Evolutionary conservation across 148 eudicot species (phyloP), one percentile per base, ranked within the genome.

Genomic region (Polygonum aviculare): DNA sequence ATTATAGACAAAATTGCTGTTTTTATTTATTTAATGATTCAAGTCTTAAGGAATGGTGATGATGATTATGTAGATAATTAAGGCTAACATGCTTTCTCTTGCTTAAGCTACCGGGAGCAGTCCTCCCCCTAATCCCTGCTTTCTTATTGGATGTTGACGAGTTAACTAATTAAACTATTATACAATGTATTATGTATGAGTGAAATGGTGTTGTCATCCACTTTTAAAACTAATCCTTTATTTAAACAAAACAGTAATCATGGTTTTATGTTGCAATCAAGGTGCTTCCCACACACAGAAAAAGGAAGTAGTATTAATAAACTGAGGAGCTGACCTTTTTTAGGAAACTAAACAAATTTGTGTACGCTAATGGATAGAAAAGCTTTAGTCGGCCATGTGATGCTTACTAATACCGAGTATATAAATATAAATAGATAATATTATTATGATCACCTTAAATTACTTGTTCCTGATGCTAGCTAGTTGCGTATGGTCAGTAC

Each of bases 101-200:
- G 12, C 65, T 57, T 60, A 60, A 60, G 69, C 38, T 60, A 60
- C 38, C 38, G 31, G 14, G 69, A 60, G 38, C 69, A 9, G 26
- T 60, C 69, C 38, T 31, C 69, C 15, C 38, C 69, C 38, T 26
- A 36, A 22, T 60, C 12, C 38, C 9, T 22, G 5, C 69, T 60
- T 12, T 60, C 39, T 60, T 60, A 60, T 60, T 60, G 69, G 69
- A 60, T 60, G 16, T 26, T 60, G 69, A 60, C 31, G 38, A 60
- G 4, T 60, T 10, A 12, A 19, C 7, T n/a, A 16, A 26, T 26
- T 26, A 26, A 26, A 1, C 16, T 3, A 49, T 10, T 2, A 9
- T 50, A 11, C 6, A 41, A 50, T 52, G 7, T 16, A 22, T 12
- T 6, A 57, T 21, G 11, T 57, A 57, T 57, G 3, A 7, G 26